Base-by-base conservation (phyloP, 2,329 filamentous ascomycete species). In the Colletotrichum sp. region DNA sequence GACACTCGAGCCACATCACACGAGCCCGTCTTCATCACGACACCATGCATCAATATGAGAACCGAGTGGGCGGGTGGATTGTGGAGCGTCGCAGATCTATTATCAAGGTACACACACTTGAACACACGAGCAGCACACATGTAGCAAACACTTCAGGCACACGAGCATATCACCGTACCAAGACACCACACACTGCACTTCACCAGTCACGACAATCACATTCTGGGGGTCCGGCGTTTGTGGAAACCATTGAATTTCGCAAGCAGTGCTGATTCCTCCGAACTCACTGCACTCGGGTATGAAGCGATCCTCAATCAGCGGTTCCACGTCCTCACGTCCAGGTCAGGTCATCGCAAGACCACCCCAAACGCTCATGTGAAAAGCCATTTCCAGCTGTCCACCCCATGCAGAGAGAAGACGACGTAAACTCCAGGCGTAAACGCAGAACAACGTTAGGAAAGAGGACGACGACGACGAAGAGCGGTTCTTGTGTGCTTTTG, bases 301-400 rank as follows among this genome's bases (percentile, higher is more conserved):
- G 88, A 88, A 90, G 89, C 89, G 88, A 90, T 91, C 89, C 88
- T 91, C 89, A 91, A 90, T 86, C 87, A 89, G 88, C 88, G 85
- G 86, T 86, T 89, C 90, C 90, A 91, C 90, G 87, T 91, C 90
- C 89, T 92, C 90, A 85, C 87, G 87, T 86, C 85, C 82, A 83
- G 83, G 79, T 81, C 81, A 80, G 83, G 79, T 81, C 81, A 80
- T 81, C 79, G 66, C 61, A 66, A 80, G 79, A 79, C 82, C 81
- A 80, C 82, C 43, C 84, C 82, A 83, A 86, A 88, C 86, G 88
- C 90, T 92, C 86, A 87, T 86, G 84, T 89, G 89, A 85, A 87
- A 88, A 87, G 87, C 87, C 86, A 85, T 87, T 88, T 91, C 88
- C 89, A 88, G 89, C 89, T 88, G 86, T 89, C 88, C 88, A 89